A percentile compares a stretch with the other conserved stretches of the same genome.
Evolutionary conservation across 768 basidiomycete species (phyloP).

Genomic region (Pleurotus tuber-regium): DNA sequence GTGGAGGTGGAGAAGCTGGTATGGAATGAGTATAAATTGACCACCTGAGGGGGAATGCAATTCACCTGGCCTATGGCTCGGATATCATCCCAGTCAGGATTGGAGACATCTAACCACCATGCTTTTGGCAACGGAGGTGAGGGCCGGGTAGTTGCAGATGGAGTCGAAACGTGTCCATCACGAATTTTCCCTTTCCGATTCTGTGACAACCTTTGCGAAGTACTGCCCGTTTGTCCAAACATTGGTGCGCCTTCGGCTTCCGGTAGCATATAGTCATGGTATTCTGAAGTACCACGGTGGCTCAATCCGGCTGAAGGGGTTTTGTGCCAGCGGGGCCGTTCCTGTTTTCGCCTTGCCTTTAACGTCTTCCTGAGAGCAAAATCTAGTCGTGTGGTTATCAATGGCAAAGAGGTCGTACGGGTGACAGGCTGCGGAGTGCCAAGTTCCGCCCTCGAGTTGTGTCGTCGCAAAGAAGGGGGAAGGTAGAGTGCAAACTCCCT

Average conservation of each 20-base stretch:
- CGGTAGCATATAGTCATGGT: too few relatives aligned
- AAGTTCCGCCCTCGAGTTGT: neutral
- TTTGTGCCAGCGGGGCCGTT: conserved; percentile 18
- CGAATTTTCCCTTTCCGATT: conserved; percentile 58
- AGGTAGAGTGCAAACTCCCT: conserved; percentile 67
- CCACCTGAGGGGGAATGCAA: neutral
- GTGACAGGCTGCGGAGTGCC: conserved; percentile 25
- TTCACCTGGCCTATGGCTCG: conserved; percentile 78
- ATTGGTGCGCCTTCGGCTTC: too few relatives aligned
- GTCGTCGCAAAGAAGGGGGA: conserved; percentile 33
- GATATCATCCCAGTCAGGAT: conserved; percentile 87
- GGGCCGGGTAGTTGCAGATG: too few relatives aligned
- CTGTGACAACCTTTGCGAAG: too few relatives aligned
- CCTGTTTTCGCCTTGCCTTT: conserved; percentile 28
- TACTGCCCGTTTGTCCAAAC: too few relatives aligned
- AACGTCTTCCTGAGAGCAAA: conserved; percentile 39
- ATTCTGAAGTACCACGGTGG: too few relatives aligned
- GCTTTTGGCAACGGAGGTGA: conserved; percentile 41
- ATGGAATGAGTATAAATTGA: neutral
- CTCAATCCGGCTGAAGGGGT: too few relatives aligned
- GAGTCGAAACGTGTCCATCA: too few relatives aligned
- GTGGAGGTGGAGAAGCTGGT: conserved; percentile 80
- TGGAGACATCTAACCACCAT: conserved; percentile 92
- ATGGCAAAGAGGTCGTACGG: conserved; percentile 44
- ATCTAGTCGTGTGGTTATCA: conserved; percentile 51